phyloP scores from a whole-genome alignment of 495 filamentous ascomycete genomes.

The Penicillium angulare region DNA sequence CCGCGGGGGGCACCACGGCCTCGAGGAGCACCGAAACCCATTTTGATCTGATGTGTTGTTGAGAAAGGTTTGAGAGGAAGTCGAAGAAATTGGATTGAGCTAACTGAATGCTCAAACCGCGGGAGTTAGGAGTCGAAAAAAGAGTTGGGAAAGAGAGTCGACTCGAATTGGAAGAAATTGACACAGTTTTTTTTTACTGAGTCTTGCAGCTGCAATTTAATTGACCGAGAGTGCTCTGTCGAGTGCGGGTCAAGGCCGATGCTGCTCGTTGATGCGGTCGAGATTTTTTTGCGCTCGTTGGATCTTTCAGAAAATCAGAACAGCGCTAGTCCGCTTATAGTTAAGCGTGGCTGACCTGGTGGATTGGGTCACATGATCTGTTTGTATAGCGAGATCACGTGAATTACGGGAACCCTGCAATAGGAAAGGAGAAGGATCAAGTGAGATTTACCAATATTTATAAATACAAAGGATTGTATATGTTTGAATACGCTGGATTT shows the following conservation, averaged over 20 bases:
- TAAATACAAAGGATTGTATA: not conserved
- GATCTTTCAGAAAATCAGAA: slow-evolving; percentile 50
- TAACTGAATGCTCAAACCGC: slow-evolving; percentile 25
- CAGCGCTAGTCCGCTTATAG: slow-evolving; percentile 29
- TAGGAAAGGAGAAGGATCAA: not conserved
- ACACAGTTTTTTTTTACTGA: slow-evolving; percentile 13
- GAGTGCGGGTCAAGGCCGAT: slow-evolving; percentile 36
- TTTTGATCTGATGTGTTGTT: slow-evolving; percentile 25
- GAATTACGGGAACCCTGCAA: slow-evolving; percentile 26
- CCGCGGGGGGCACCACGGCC: slow-evolving; percentile 37
- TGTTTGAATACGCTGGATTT: too few relatives aligned
- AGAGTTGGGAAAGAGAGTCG: slow-evolving; percentile 14
- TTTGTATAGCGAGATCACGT: slow-evolving; percentile 35
- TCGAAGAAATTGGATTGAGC: slow-evolving; percentile 22
- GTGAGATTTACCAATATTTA: not conserved
- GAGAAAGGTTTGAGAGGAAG: slow-evolving; percentile 7
- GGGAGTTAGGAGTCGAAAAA: not conserved
- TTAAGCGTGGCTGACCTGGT: slow-evolving; percentile 22
- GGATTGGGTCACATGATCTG: slow-evolving; percentile 29
- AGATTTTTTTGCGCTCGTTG: slow-evolving; percentile 46
- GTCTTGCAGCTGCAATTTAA: slow-evolving; percentile 22
- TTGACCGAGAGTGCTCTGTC: slow-evolving; percentile 27
- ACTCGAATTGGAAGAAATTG: slow-evolving; percentile 10
- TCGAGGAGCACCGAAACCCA: slow-evolving; percentile 34
- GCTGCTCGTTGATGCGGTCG: slow-evolving; percentile 46